Evolutionary conservation across 352 stramenopile species (phyloP).

Genomic region (Pythium volutum): DNA sequence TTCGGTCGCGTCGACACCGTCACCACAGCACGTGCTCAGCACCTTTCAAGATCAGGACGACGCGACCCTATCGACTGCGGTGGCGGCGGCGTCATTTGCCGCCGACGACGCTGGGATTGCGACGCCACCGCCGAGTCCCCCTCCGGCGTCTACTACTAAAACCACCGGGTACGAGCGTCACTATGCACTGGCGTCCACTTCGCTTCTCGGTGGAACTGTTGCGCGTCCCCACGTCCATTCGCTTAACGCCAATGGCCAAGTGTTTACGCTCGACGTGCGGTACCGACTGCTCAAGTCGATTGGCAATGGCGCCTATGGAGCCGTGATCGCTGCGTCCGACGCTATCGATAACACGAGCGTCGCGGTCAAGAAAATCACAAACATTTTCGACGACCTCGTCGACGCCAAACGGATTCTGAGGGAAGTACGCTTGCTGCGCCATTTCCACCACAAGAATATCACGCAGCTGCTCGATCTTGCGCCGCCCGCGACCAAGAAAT

Average conservation of each 20-base stretch:
- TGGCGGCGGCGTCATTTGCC: not conserved
- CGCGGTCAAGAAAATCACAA: conserved; percentile 94
- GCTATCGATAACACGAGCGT: conserved; percentile 35
- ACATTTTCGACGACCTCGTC: conserved; percentile 95
- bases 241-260: conserved; percentile 74
- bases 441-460: conserved; percentile 90
- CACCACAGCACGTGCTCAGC: not conserved
- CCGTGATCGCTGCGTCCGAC: conserved; percentile 78
- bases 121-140: conserved; percentile 1
- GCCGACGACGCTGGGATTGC: not conserved
- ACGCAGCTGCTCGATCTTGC: conserved; percentile 71
- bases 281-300: conserved; percentile 88
- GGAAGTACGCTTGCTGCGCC: conserved; percentile 92
- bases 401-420: conserved; percentile 99
- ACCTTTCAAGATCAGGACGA: not conserved
- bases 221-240: conserved; percentile 50
- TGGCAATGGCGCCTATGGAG: conserved; percentile 88
- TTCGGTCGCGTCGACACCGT: conserved; percentile 16
- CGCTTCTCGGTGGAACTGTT: conserved; percentile 12
- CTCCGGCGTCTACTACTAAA: not conserved
- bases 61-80: not conserved
- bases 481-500: conserved; percentile 68
- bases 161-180: not conserved
- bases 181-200: not conserved
- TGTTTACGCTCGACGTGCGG: conserved; percentile 84